Evolutionary conservation across 2,329 filamentous ascomycete genomes (phyloP).

Genomic region (Dactylellina leptospora): DNA sequence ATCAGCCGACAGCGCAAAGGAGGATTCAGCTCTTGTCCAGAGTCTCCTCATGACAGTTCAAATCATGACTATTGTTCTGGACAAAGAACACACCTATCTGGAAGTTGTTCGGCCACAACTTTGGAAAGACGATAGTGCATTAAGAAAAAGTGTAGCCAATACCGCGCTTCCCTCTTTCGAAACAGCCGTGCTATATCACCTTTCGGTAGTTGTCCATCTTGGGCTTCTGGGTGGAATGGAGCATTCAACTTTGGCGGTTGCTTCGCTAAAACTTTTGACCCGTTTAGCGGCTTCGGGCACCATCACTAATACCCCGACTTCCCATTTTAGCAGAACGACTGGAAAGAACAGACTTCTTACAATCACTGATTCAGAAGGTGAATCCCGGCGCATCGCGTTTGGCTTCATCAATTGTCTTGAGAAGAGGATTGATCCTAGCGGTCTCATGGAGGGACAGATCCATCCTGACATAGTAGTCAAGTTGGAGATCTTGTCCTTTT

Average conservation of each 20-base stretch:
- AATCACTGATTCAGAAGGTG: conserved; percentile 81
- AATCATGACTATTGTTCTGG: conserved; percentile 81
- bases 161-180: conserved; percentile 87
- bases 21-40: conserved; percentile 81
- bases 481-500: conserved; percentile 82
- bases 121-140: conserved; percentile 70
- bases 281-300: conserved; percentile 85
- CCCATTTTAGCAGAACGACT: conserved; percentile 70
- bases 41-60: conserved; percentile 82
- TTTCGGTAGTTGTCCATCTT: conserved; percentile 80
- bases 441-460: conserved; percentile 28
- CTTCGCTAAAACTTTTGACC: conserved; percentile 81
- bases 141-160: conserved; percentile 72
- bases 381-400: conserved; percentile 79
- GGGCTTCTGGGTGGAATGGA: conserved; percentile 87
- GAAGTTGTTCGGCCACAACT: conserved; percentile 84
- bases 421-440: conserved; percentile 37
- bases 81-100: conserved; percentile 88
- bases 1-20: conserved; percentile 69
- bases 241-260: conserved; percentile 80
- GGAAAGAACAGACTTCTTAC: conserved; percentile 85
- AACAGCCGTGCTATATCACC: conserved; percentile 83
- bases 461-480: conserved; percentile 69
- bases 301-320: conserved; percentile 71
- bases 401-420: conserved; percentile 57